Evolutionary conservation across 495 filamentous ascomycete genomes (phyloP), one percentile per base, ranked within the genome.

Genomic region (Aspergillus sclerotiicarbonarius): DNA sequence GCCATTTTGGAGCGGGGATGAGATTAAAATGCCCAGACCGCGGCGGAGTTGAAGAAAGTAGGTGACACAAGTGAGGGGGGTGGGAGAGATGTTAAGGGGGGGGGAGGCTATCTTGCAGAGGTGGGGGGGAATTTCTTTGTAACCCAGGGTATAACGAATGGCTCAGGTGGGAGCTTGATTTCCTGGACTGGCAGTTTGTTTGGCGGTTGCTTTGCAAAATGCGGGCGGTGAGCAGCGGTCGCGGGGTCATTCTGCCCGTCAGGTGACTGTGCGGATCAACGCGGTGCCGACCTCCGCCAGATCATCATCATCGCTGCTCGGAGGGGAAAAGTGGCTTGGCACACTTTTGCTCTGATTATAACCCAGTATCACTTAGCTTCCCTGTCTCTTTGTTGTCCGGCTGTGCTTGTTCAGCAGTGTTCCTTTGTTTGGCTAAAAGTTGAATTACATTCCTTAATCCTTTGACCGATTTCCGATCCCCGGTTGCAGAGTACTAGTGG

Each of bases 1-100:
- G 90, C 85, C 90, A 96, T 96, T 75, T 73, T 83, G 55, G 69
- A 63, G 68, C 66, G 69, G 71, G 64, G 66, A 65, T 65, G 62
- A 45, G 29, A 39, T 51, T 29, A 29, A 43, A 29, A 54, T 49
- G 51, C 51, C 29, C 44, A 35, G 33, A 31, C 19, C 37, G 56
- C n/a, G 41, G n/a, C 8, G 33, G 6, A 59, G 18, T 48, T 51
- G 47, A 31, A 53, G 20, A 25, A 29, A 56, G 20, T 15, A 4
- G 29, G 48, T 3, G 13, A 41, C 39, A 32, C n/a, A 32, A 0
- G 33, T 10, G 39, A 19, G 29, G 31, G 33, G 5, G 15, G 25
- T 25, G 37, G 41, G 10, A 51, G 13, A 16, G 15, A 8, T 31
- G 2, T 37, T 9, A 8, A 9, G 16, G 25, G 4, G 10, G n/a